Base-by-base conservation (phyloP, 345 rosid species). In the Eucalyptus regnans region DNA sequence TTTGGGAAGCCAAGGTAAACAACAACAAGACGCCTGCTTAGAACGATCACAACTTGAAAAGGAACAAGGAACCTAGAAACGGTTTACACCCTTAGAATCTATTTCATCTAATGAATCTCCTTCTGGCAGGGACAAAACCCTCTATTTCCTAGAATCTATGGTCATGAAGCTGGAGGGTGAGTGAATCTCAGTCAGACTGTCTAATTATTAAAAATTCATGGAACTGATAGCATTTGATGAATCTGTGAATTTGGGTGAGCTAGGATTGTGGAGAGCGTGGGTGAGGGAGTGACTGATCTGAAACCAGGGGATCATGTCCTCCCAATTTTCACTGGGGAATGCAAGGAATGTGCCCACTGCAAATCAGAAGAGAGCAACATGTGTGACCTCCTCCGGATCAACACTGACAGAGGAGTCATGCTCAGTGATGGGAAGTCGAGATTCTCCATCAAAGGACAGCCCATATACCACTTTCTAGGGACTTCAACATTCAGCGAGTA, bases 1-100 rank as follows among this genome's bases (percentile, higher is more conserved):
- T 93, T 89, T 91, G 95, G 95, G 95, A 92, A 88, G 94, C 93
- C 84, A 93, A 93, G 92, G 94, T 92, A 81, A 37, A 29, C 48
- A 37, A 37, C 46, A 5, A 18, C 14, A 76, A 76, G 48, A 7
- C 27, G 7, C 8, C 48, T 37, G 83, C 83, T 76, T 37, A 20
- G 10, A 76, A 37, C 10, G 83, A 76, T 76, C 83, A 76, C 27
- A 20, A 37, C 23, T 16, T 23, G 25, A 37, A 18, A 37, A 37
- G 13, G 20, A 71, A 37, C 14, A 10, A 37, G 8, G 13, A 76
- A 76, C 41, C 83, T 76, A 37, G 83, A 76, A 31, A 66, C 79
- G 16, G 23, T 31, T 66, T 31, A 66, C 43, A 31, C 41, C 11
- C 79, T 4, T 33, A 15, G 14, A 37, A 37, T 76, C 51, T 48